Base-by-base conservation (phyloP, 371 early-diverging fungal species). In the Apophysomyces trapeziformis region DNA sequence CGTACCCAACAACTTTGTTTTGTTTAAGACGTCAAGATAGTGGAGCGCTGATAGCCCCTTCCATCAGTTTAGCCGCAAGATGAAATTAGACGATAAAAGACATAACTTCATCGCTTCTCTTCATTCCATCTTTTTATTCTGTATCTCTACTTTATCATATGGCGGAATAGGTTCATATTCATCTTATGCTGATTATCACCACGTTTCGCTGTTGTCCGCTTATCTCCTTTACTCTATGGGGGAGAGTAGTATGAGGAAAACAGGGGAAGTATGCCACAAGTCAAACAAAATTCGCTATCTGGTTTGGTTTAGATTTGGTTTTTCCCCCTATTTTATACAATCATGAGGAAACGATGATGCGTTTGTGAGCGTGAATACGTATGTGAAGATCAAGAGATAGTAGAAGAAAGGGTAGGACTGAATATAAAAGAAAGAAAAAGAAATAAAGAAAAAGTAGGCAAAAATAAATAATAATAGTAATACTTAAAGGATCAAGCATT, bases 401-500 rank as follows among this genome's bases (percentile, higher is more conserved):
- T 13, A 18, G 21, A 61, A 54, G 18, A 35, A 13, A 60, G 26
- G 41, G 60, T 26, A 32, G 13, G 39, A 39, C 16, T 16, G 14
- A 58, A 41, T 43, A 69, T 62, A 56, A 58, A 46, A 60, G 61
- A 38, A 16, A 68, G 44, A 44, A 6, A 65, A 18, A 39, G 32
- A n/a, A 26, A 58, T 44, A 57, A 60, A 57, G 47, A 57, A 39
- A 56, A 45, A 62, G 18, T 39, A 13, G 57, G 38, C 32, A 14
- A 41, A 16, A 54, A 60, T 57, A 14, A 50, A 61, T 39, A 64
- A 38, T 65, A 47, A 58, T 57, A 58, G 61, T 45, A 63, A 38
- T 39, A 50, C 54, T 67, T 75, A 78, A 44, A 78, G 68, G 44
- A 78, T 73, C 21, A 47, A 50, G 63, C 79, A 78, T 61, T 69